These are phyloP conservation scores for Yamadazyma trypodendri DNA, from an alignment of 1,139 yeast species.

Conservation along the genomic window DNA sequence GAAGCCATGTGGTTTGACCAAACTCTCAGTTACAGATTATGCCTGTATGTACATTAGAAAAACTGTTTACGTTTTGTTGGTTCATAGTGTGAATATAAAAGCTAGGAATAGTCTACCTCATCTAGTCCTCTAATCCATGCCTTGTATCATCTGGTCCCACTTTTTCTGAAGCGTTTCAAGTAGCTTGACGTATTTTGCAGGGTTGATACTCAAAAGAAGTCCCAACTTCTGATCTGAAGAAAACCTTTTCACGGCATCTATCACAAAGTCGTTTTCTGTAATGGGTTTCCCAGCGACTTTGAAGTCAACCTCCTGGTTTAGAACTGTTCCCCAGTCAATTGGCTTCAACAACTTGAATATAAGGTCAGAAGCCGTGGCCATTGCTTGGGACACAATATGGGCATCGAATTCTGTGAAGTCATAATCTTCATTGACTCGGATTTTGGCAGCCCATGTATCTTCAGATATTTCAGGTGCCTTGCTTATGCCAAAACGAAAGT, in stretches of 20 bases:
- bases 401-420: constrained; percentile 38
- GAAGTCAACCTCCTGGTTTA: constrained; percentile 12
- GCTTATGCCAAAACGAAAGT: constrained; percentile 39
- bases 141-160: constrained; percentile 18
- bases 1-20: constrained; percentile 27
- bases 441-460: constrained; percentile 47
- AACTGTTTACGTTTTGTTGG: background rate
- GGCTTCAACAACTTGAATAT: constrained; percentile 29
- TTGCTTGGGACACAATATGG: constrained; percentile 29
- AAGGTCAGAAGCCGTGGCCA: constrained; percentile 31
- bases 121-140: background rate
- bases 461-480: constrained; percentile 28
- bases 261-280: constrained; percentile 13
- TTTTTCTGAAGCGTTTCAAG: constrained; percentile 18
- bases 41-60: constrained; percentile 1
- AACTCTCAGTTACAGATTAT: background rate
- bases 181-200: constrained; percentile 8
- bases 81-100: background rate
- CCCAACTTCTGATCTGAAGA: constrained; percentile 24
- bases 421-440: constrained; percentile 55
- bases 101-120: too few species aligned
- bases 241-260: constrained; percentile 14
- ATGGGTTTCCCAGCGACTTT: constrained; percentile 15
- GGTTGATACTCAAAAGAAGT: constrained; percentile 18
- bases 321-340: constrained; percentile 21